These are phyloP conservation scores for Ramichloridium luteum DNA, from an alignment of 2,329 filamentous ascomycete genomes.

Conservation along the genomic window DNA sequence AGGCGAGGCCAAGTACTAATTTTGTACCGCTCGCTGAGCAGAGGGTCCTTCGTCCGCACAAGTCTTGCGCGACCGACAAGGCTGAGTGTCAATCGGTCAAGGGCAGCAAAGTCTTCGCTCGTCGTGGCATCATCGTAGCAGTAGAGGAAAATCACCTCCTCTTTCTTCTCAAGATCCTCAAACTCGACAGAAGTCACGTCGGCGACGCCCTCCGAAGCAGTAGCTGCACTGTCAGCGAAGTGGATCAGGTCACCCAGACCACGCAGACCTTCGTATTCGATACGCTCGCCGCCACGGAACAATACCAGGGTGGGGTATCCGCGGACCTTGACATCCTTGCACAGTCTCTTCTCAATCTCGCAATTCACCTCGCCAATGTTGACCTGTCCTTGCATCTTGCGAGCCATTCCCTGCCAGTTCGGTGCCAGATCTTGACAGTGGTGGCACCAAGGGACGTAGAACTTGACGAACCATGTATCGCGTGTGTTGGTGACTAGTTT, in stretches of 20 bases:
- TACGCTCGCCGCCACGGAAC: conserved; percentile 81
- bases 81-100: conserved; percentile 75
- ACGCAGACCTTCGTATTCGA: conserved; percentile 85
- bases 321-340: conserved; percentile 71
- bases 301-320: conserved; percentile 85
- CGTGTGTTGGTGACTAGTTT: conserved; percentile 71
- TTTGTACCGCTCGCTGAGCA: conserved; percentile 72
- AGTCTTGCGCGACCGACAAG: conserved; percentile 85
- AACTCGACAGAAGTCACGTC: conserved; percentile 70
- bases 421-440: conserved; percentile 91
- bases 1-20: conserved; percentile 95
- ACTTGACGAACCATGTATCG: conserved; percentile 97
- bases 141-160: conserved; percentile 94
- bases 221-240: conserved; percentile 77
- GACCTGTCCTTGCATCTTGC: conserved; percentile 78
- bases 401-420: conserved; percentile 78
- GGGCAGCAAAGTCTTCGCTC: conserved; percentile 75
- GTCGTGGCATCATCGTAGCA: conserved; percentile 96
- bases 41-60: conserved; percentile 75
- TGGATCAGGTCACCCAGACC: conserved; percentile 81
- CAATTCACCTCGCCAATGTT: conserved; percentile 97
- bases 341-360: conserved; percentile 72
- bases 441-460: conserved; percentile 93
- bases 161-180: conserved; percentile 73
- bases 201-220: conserved; percentile 61